A percentile compares a stretch with the other conserved stretches of the same genome.
Evolutionary conservation across 768 basidiomycete genomes (phyloP).

Genomic region (Leccinellum luteum): DNA sequence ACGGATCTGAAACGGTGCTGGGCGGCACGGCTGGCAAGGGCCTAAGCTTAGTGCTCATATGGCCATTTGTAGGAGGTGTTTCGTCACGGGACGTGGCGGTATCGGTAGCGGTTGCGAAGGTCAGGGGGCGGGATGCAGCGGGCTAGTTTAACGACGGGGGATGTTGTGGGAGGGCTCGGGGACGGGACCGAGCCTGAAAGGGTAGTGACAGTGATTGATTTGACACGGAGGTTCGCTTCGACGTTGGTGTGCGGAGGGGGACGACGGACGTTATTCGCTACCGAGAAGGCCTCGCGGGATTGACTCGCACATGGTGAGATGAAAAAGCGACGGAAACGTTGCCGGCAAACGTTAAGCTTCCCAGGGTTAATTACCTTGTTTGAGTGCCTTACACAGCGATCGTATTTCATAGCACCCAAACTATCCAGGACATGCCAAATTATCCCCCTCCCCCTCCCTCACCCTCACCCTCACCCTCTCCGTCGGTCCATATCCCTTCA

Average conservation of each 20-base stretch:
- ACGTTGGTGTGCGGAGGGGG: slow-evolving; percentile 12
- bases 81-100: slow-evolving; percentile 20
- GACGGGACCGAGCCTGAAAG: slow-evolving; percentile 14
- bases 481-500: slow-evolving; percentile 8
- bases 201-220: slow-evolving; percentile 2
- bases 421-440: neutral
- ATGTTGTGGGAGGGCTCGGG: neutral
- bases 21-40: slow-evolving; percentile 20
- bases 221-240: slow-evolving; percentile 19
- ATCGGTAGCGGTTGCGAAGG: slow-evolving; percentile 25
- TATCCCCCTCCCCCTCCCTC: slow-evolving; percentile 5
- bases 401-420: slow-evolving; percentile 28
- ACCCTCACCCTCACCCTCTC: slow-evolving; percentile 10
- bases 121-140: neutral
- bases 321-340: slow-evolving; percentile 26
- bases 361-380: slow-evolving; percentile 32
- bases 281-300: slow-evolving; percentile 34
- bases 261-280: slow-evolving; percentile 34
- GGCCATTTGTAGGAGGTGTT: slow-evolving; percentile 18
- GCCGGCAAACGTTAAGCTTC: slow-evolving; percentile 36
- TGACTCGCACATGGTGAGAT: slow-evolving; percentile 29
- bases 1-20: slow-evolving; percentile 29
- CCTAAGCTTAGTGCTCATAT: slow-evolving; percentile 17
- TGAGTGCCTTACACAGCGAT: slow-evolving; percentile 36
- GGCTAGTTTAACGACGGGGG: neutral